Evolutionary conservation across 2,329 filamentous ascomycete species (phyloP).

Genomic region (Pseudonectria buxi): DNA sequence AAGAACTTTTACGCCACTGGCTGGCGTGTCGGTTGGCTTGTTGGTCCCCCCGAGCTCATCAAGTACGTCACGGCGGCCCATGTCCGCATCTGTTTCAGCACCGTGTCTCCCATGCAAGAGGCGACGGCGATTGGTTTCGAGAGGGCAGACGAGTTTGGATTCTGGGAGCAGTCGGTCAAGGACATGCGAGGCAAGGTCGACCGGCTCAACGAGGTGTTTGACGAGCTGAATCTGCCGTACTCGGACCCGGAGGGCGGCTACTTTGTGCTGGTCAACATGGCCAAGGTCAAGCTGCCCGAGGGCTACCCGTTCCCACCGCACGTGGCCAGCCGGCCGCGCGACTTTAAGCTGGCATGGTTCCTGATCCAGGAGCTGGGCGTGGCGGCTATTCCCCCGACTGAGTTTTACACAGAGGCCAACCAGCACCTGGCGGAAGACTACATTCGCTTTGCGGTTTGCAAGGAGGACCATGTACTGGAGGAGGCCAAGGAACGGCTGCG

Average conservation of each 20-base stretch:
- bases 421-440: conserved; percentile 86
- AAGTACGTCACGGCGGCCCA: conserved; percentile 89
- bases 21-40: conserved; percentile 92
- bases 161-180: conserved; percentile 76
- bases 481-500: conserved; percentile 69
- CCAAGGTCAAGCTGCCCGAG: conserved; percentile 74
- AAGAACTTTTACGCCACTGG: conserved; percentile 99
- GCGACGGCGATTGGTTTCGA: conserved; percentile 92
- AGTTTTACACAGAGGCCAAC: conserved; percentile 88
- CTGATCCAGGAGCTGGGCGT: conserved; percentile 94
- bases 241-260: conserved; percentile 94
- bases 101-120: conserved; percentile 89
- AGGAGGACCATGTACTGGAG: conserved; percentile 79
- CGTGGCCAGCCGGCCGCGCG: conserved; percentile 76
- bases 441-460: conserved; percentile 92
- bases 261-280: conserved; percentile 92
- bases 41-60: conserved; percentile 81
- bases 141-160: conserved; percentile 73
- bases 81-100: conserved; percentile 92
- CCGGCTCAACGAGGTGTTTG: conserved; percentile 75
- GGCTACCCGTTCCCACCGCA: conserved; percentile 86
- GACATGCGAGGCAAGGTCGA: conserved; percentile 91
- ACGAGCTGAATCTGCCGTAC: conserved; percentile 70
- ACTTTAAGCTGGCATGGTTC: conserved; percentile 96
- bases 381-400: conserved; percentile 90